Base-by-base conservation (phyloP, 805 yeast genomes). In the Saccharomycopsis babjevae region DNA sequence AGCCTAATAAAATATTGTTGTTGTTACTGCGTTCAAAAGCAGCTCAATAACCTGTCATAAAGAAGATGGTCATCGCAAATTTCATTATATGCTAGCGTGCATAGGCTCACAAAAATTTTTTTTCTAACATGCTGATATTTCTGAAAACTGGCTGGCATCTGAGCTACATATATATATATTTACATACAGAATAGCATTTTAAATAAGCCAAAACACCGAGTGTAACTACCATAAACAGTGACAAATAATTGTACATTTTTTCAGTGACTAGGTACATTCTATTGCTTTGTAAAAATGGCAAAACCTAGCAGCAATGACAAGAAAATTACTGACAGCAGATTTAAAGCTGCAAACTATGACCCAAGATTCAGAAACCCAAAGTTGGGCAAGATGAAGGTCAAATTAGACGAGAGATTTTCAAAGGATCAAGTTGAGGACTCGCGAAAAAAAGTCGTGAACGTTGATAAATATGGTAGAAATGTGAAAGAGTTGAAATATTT, bases 391-490 rank as follows among this genome's bases (percentile, higher is more conserved):
- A 74, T 84, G 63, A 88, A 86, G 70, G 87, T 90, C 43, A 83
- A 88, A 66, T 78, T 94, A 28, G 99, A 94, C 73, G 86, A 83
- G 61, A 83, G 99, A 72, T 94, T 94, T 73, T 86, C 85, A 67
- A 83, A 83, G 55, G 75, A 77, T 58, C 80, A 75, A 59, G 74
- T 84, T 60, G 81, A 84, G 64, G 82, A 86, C n/a, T 84, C 83
- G 59, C 77, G 69, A 43, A 74, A 74, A 59, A 46, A 46, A 11
- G 1, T 46, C 1, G 80, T 86, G 5, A 83, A 81, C 62, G 86
- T 89, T 56, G 98, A 94, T 70, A 84, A 87, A 67, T 93, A 90
- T 71, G 99, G 99, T 55, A 81, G 97, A 70, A 85, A 80, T 66
- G 68, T 89, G 28, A 76, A 76, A 40, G 72, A 70, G 1, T 66